Conservation (phyloP, 2,329 filamentous ascomycete genomes). For the Talaromyces sp. region DNA sequence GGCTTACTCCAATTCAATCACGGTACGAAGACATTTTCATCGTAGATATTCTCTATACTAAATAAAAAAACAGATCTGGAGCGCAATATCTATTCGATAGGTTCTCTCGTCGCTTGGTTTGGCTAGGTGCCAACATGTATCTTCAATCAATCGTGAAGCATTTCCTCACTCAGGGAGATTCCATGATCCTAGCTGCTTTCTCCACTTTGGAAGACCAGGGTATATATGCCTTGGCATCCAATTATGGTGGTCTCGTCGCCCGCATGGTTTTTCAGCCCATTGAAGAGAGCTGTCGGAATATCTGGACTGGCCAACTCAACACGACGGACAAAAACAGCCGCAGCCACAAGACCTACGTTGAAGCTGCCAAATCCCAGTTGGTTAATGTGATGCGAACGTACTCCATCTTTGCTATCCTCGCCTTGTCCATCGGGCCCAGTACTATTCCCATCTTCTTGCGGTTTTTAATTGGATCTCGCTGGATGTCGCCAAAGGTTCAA, state of each 20-base stretch:
- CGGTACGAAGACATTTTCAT: slow-evolving; percentile 29
- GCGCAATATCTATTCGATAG: slow-evolving; percentile 51
- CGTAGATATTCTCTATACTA: neutral
- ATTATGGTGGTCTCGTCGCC: slow-evolving; percentile 86
- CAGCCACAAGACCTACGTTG: slow-evolving; percentile 15
- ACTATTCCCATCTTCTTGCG: slow-evolving; percentile 69
- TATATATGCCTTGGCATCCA: slow-evolving; percentile 86
- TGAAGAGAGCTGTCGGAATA: slow-evolving; percentile 85
- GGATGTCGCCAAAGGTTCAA: slow-evolving; percentile 70
- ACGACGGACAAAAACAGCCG: slow-evolving; percentile 21
- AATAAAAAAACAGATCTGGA: slow-evolving; percentile 17
- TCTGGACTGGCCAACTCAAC: slow-evolving; percentile 77
- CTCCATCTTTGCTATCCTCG: slow-evolving; percentile 64
- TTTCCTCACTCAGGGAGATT: slow-evolving; percentile 88
- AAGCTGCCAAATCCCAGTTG: slow-evolving; percentile 28
- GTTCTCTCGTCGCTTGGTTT: slow-evolving; percentile 67
- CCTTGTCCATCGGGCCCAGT: slow-evolving; percentile 67
- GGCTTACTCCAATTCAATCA: slow-evolving; percentile 43
- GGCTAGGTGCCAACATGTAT: slow-evolving; percentile 75
- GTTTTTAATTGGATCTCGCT: slow-evolving; percentile 71
- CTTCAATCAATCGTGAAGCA: slow-evolving; percentile 89
- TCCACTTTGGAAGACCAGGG: slow-evolving; percentile 78
- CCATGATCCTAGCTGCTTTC: slow-evolving; percentile 75
- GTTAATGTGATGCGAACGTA: slow-evolving; percentile 65
- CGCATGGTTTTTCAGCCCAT: slow-evolving; percentile 90